A percentile compares a stretch with the other conserved stretches of the same genome.
Evolutionary conservation across 768 basidiomycete genomes (phyloP).

Genomic region (Mycena capillaripes): DNA sequence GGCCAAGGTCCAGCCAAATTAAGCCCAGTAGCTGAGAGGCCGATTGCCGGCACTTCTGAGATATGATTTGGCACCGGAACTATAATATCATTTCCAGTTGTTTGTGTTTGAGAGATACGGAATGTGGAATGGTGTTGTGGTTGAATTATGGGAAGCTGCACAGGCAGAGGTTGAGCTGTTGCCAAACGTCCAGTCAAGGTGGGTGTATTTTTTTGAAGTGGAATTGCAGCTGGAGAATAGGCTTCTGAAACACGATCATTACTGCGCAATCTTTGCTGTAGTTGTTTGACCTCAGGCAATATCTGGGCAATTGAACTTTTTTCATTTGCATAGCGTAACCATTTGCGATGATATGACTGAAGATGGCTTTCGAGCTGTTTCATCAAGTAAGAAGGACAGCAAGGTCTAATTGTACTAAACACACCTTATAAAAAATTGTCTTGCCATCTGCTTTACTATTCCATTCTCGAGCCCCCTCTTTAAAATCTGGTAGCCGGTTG

Average conservation of each 20-base stretch:
- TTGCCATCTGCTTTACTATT: slow-evolving; percentile 18
- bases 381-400: neutral
- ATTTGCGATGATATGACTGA: neutral
- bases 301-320: neutral
- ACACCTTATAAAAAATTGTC: slow-evolving; percentile 33
- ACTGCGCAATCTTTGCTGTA: neutral
- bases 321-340: neutral
- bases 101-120: too few relatives aligned
- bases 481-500: neutral
- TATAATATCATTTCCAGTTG: too few relatives aligned
- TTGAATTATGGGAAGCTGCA: too few relatives aligned
- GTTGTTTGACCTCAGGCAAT: neutral
- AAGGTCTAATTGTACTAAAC: neutral
- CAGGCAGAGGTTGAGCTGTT: too few relatives aligned
- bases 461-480: slow-evolving; percentile 20
- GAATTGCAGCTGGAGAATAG: too few relatives aligned
- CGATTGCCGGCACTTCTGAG: neutral
- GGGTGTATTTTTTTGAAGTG: too few relatives aligned
- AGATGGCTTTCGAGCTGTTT: neutral
- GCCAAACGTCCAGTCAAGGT: too few relatives aligned
- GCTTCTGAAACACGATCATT: neutral
- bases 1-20: neutral
- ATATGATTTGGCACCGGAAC: too few relatives aligned
- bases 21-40: neutral
- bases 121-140: too few relatives aligned